phyloP scores from a whole-genome alignment of 306 rosid species.

The Cicer bijugum region DNA sequence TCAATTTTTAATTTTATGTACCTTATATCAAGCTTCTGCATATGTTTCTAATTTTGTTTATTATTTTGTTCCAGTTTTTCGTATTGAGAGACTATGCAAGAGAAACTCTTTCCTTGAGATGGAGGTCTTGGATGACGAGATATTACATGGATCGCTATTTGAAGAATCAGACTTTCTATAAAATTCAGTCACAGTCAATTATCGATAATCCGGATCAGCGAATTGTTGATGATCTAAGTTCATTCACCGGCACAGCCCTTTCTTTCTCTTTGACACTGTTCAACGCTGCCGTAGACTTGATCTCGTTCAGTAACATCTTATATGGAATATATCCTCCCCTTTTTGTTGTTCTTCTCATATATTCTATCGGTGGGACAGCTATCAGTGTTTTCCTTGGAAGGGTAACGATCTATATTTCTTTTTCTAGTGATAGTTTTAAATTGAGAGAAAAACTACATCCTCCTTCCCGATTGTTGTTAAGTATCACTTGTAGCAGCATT shows the following conservation, averaged over 20 bases:
- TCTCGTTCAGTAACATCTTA: conserved; percentile 92
- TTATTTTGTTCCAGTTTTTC: conserved; percentile 65
- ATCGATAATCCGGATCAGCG: conserved; percentile 97
- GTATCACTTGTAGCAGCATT: no score
- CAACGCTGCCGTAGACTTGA: conserved; percentile 84
- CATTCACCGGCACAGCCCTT: conserved; percentile 89
- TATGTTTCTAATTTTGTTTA: conserved; percentile 41
- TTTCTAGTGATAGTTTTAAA: conserved; percentile 30
- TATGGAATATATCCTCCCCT: conserved; percentile 94
- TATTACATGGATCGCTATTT: conserved; percentile 90
- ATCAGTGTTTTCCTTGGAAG: conserved; percentile 85
- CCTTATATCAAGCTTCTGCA: conserved; percentile 27
- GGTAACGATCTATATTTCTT: conserved; percentile 52
- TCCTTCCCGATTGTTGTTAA: neutral
- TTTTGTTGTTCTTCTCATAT: conserved; percentile 77
- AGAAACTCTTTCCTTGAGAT: conserved; percentile 87
- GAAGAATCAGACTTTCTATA: conserved; percentile 81
- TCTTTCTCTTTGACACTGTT: conserved; percentile 79
- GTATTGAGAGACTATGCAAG: conserved; percentile 91
- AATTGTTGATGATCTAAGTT: conserved; percentile 90
- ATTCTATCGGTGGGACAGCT: conserved; percentile 94
- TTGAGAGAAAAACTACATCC: conserved; percentile 3
- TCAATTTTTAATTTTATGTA: conserved; percentile 10
- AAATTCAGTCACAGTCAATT: conserved; percentile 90
- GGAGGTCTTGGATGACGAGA: conserved; percentile 99